Evolutionary conservation across 805 yeast genomes (phyloP).

Genomic region (Metschnikowia aberdeeniae): DNA sequence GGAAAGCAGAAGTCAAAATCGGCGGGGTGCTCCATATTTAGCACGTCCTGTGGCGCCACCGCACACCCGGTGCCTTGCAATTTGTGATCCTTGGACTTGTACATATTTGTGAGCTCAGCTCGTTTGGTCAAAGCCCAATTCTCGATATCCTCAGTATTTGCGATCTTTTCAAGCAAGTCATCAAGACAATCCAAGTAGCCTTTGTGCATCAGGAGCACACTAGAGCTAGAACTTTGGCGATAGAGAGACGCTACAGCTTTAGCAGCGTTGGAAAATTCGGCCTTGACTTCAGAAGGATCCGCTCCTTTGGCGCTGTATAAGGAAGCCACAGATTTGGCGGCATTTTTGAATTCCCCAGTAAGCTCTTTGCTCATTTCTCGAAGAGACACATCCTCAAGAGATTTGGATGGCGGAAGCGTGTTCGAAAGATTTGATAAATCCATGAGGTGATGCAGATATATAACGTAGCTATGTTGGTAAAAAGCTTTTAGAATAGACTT

Average conservation of each 20-base stretch:
- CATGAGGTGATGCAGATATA: slow-evolving; percentile 29
- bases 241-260: slow-evolving; percentile 49
- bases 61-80: neutral
- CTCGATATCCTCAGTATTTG: slow-evolving; percentile 44
- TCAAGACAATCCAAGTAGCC: slow-evolving; percentile 64
- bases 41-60: slow-evolving; percentile 36
- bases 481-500: neutral
- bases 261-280: slow-evolving; percentile 40
- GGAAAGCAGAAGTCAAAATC: slow-evolving; percentile 24
- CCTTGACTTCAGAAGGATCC: slow-evolving; percentile 7
- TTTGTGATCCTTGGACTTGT: slow-evolving; percentile 11
- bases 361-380: slow-evolving; percentile 49
- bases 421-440: slow-evolving; percentile 60
- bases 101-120: slow-evolving; percentile 34
- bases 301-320: slow-evolving; percentile 25
- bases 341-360: slow-evolving; percentile 60
- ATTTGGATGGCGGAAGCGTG: slow-evolving; percentile 50
- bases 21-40: slow-evolving; percentile 43
- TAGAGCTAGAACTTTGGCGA: slow-evolving; percentile 53
- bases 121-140: slow-evolving; percentile 49
- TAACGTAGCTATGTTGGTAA: neutral
- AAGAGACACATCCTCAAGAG: slow-evolving; percentile 46
- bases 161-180: slow-evolving; percentile 45
- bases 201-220: slow-evolving; percentile 42
- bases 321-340: slow-evolving; percentile 68